phyloP scores from a whole-genome alignment of 164 flowering plant species.

The Cinnamomum micranthum region DNA sequence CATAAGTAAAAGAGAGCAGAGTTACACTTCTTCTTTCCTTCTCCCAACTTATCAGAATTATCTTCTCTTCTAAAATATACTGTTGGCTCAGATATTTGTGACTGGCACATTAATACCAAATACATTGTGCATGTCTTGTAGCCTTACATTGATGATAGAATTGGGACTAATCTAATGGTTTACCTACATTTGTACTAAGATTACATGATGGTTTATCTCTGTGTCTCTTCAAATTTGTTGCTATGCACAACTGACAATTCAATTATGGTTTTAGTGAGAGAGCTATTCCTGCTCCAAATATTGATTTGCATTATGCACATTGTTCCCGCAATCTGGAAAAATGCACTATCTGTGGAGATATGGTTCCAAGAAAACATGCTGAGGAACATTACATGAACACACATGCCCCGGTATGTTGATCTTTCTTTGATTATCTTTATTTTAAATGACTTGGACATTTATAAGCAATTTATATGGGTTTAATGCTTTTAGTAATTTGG shows the following conservation, averaged over 20 bases:
- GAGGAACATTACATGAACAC: constrained; percentile 73
- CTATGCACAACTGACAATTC: neutral
- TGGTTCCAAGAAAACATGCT: constrained; percentile 72
- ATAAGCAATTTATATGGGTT: neutral
- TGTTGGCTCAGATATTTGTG: no score
- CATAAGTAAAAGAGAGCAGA: no score
- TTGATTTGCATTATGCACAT: constrained; percentile 77
- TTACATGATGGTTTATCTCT: neutral
- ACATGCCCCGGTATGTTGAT: constrained; percentile 77
- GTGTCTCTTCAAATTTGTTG: neutral
- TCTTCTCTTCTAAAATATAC: no score
- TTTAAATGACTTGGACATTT: neutral
- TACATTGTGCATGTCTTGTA: neutral
- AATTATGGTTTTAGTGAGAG: constrained; percentile 50
- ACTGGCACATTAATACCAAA: no score
- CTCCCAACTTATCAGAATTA: no score
- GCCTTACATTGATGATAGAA: neutral
- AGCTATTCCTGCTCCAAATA: constrained; percentile 65
- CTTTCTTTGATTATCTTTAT: neutral
- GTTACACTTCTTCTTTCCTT: no score
- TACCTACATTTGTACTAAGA: neutral
- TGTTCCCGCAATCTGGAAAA: constrained; percentile 86
- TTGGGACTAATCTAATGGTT: neutral
- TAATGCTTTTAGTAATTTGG: neutral
- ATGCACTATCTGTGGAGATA: constrained; percentile 81